Base-by-base conservation (phyloP, 2,329 filamentous ascomycete species). In the Xylariaceae sp. region DNA sequence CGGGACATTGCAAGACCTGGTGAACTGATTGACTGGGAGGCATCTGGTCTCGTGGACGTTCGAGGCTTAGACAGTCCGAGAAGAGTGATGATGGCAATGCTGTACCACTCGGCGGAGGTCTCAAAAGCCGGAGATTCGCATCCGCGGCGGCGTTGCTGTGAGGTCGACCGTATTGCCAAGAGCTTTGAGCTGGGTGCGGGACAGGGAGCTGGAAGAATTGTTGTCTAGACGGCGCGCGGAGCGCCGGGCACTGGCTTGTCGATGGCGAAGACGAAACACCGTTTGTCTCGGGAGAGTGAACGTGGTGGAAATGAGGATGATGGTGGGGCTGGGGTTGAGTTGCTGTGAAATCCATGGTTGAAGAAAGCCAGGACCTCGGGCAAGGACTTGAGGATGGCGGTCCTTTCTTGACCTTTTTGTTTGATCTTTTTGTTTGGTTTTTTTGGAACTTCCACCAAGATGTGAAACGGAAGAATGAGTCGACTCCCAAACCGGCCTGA, bases 331-430 rank as follows among this genome's bases (percentile, higher is more conserved):
- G 51, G n/a, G 50, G 40, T 13, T 51, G 47, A 26, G 51, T 34
- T n/a, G 46, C 37, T 27, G 53, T 46, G 31, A 49, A 59, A 32
- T 59, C 54, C 52, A 56, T 57, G 17, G 48, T 37, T n/a, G 55
- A 47, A 26, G 52, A 49, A 40, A 59, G 56, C 52, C 54, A 55
- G 30, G 26, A 32, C 7, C 31, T 18, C 18, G 19, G 23, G 12
- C 33, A n/a, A 30, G 12, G 14, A 31, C 28, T 23, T 15, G 30
- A 41, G 34, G 38, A 34, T 21, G 44, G 36, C 36, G 33, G 34
- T 34, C 39, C 36, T 47, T 19, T 31, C 15, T 15, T 35, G 30
- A 33, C n/a, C 26, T 28, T n/a, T 28, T 13, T 13, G 5, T 15
- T 26, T 13, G 16, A 16, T 19, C 17, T 32, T 31, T 31, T 15